Percentiles rank a stretch among this genome's conserved stretches.
Evolutionary conservation across 2,329 filamentous ascomycete genomes (phyloP).

Genomic region (Trichophyton rubrum): DNA sequence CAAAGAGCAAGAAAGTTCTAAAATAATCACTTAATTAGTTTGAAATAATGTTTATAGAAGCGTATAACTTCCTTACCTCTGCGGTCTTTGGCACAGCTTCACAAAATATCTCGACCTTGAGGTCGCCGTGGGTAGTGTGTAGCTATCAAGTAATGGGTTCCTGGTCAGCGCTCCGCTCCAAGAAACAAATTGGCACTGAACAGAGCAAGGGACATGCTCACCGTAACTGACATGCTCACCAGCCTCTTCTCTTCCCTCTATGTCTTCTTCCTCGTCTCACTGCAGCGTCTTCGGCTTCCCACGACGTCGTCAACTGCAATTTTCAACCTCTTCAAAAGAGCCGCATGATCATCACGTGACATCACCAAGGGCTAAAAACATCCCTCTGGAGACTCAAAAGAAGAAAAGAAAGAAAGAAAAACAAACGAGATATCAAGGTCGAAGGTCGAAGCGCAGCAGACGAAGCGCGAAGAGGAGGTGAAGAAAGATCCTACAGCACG

Average conservation of each 20-base stretch:
- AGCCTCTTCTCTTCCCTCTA: background rate
- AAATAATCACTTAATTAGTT: background rate
- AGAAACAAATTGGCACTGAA: background rate
- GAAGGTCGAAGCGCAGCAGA: background rate
- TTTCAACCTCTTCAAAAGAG: background rate
- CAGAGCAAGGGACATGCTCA: conserved; percentile 1
- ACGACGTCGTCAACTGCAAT: background rate
- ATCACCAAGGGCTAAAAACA: background rate
- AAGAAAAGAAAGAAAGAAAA: background rate
- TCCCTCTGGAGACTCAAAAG: background rate
- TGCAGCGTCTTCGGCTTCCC: no score
- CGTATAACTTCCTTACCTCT: conserved; percentile 43
- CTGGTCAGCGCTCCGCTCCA: background rate
- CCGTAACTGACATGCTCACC: conserved; percentile 12
- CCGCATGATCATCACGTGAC: background rate
- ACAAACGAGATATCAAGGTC: background rate
- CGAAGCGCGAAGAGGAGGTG: background rate
- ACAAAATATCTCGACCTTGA: conserved; percentile 95
- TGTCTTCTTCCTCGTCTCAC: background rate
- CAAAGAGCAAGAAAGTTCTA: conserved; percentile 56
- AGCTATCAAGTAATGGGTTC: conserved; percentile 34
- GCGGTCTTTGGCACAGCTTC: conserved; percentile 87
- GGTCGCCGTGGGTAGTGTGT: conserved; percentile 75
- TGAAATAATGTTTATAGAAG: background rate
- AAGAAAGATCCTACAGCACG: background rate